Evolutionary conservation across 2,329 filamentous ascomycete species (phyloP), one percentile per base, ranked within the genome.

Genomic region (Kalmusia sp.): DNA sequence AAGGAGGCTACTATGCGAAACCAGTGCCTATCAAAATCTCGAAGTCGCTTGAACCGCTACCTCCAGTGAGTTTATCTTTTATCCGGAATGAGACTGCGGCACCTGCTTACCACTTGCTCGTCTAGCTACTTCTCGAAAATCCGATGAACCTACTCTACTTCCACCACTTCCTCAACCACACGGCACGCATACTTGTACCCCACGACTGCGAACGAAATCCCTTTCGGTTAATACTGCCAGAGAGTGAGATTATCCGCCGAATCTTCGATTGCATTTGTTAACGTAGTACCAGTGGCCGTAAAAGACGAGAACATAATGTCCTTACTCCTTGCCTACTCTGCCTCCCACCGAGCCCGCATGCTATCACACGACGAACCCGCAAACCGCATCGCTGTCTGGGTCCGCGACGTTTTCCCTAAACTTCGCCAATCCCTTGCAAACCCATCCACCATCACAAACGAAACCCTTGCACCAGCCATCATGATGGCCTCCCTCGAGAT

Each of bases 401-500:
- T 95, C 22, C 83, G 89, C 65, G 85, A 91, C 61, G 89, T 91
- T n/a, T 89, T 90, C 57, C 89, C 89, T 0, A 84, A 86, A 14
- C 80, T 96, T 17, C 84, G 90, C 24, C 76, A 84, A 55, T 87
- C 89, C 1, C 79, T 95, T 19, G 80, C 83, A 53, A 82, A 62
- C 47, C 80, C 83, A 0, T 80, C 84, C 56, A 84, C 85, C 34
- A 86, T 92, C 9, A 88, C 89, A 1, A 87, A 92, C 61, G 84
- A 85, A 14, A 90, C 89, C 49, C 80, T 96, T 2, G 90, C 91
- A 0, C 91, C 90, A 0, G 89, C 91, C 6, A 92, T 96, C 57
- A 92, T 95, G 89, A 82, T 96, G 39, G 85, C 90, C 0, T 93
- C 90, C 1, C 79, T 95, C 17, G 90, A 95, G 67, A 93, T 95